Base-by-base conservation (phyloP, 805 yeast genomes). In the Starmera dryadoides region DNA sequence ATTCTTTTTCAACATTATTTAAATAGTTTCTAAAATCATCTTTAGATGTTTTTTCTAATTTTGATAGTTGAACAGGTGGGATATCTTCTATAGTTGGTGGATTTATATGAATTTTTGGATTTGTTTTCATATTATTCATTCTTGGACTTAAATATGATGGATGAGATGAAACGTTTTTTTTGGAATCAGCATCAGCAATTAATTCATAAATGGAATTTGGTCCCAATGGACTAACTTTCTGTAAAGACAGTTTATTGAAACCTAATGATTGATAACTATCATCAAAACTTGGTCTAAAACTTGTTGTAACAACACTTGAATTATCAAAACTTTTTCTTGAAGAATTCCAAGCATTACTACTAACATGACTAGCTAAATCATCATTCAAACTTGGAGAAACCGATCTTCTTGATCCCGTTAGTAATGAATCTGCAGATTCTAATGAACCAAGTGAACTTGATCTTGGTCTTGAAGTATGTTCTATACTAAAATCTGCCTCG, bases 41-140 rank as follows among this genome's bases (percentile, higher is more conserved):
- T 31, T 67, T 62, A 42, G 71, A 59, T 6, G 72, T 68, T 36
- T 64, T 68, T 17, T 66, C 66, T 4, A 79, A 55, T 25, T 74
- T 75, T 4, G 81, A 64, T 30, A 91, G 64, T 35, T 73, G 77
- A 10, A 87, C 81, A 19, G 81, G 87, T 0, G 97, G 96, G 10
- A 91, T 91, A 52, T 93, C 98, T 36, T 72, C 70, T 2, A 74
- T 66, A 0, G 96, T 81, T 0, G 98, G 98, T 7, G 77, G 71
- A 31, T 66, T 65, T 20, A 82, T 54, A 46, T 71, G 71, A 25
- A 74, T 58, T 9, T 69, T 69, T 6, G 64, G 56, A 0, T 77
- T 69, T 10, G 63, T 57, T 41, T 46, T 11, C 54, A 46, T 17
- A 55, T 42, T 17, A 48, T 14, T 57, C 40, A 47, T 53, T 48